Percentiles rank a stretch among this genome's conserved stretches.
phyloP scores from a whole-genome alignment of 371 early-diverging fungal genomes.

The Dichotomocladium elegans region DNA sequence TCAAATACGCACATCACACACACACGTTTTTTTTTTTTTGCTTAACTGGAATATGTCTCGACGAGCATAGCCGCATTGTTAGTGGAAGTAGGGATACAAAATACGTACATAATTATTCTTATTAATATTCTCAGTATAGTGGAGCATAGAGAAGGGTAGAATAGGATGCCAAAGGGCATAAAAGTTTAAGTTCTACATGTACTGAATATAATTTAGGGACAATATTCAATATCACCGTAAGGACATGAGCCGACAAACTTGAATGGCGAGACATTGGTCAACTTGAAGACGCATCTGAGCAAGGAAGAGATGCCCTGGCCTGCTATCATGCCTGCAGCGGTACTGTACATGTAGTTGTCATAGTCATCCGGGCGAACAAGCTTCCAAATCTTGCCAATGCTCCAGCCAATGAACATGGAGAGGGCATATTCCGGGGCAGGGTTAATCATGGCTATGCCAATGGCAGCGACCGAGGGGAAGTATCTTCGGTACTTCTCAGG shows the following conservation, averaged over 20 bases:
- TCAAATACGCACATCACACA: too few species aligned
- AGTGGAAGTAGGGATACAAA: too few species aligned
- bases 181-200: too few species aligned
- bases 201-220: too few species aligned
- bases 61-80: too few species aligned
- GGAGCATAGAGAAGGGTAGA: too few species aligned
- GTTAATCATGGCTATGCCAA: conserved; percentile 72
- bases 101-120: too few species aligned
- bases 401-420: conserved; percentile 62
- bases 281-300: conserved; percentile 52
- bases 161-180: too few species aligned
- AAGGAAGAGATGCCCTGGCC: conserved; percentile 75
- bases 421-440: conserved; percentile 51
- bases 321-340: conserved; percentile 70
- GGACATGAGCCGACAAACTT: too few species aligned
- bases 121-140: too few species aligned
- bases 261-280: conserved; percentile 42
- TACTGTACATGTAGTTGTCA: conserved; percentile 54
- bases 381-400: conserved; percentile 54
- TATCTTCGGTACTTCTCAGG: conserved; percentile 50
- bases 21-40: too few species aligned
- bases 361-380: conserved; percentile 23
- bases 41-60: too few species aligned
- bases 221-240: conserved; percentile 14
- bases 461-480: conserved; percentile 61